These are phyloP conservation scores for Delitschia confertaspora DNA, from an alignment of 495 filamentous ascomycete genomes.

Conservation along the genomic window DNA sequence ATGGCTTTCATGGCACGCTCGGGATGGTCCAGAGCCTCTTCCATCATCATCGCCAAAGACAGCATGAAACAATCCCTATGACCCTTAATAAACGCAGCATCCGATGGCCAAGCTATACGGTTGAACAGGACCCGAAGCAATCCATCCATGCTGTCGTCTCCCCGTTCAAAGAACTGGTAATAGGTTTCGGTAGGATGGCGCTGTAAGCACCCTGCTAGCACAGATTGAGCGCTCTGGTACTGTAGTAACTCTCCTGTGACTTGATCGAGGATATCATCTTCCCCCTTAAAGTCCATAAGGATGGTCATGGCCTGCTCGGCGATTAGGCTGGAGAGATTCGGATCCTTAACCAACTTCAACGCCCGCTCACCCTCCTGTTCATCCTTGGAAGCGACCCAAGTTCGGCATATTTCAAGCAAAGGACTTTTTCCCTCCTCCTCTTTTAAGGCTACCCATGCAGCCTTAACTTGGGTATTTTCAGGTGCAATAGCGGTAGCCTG, in stretches of 20 bases:
- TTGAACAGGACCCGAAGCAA: constrained; percentile 51
- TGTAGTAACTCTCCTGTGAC: constrained; percentile 53
- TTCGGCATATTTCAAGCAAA: constrained; percentile 46
- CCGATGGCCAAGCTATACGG: constrained; percentile 47
- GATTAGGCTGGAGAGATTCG: constrained; percentile 44
- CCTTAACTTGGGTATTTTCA: constrained; percentile 45
- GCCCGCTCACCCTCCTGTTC: constrained; percentile 51
- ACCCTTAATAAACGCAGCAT: constrained; percentile 40
- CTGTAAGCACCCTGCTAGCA: constrained; percentile 44
- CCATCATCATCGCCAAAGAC: constrained; percentile 56
- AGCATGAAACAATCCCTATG: constrained; percentile 57
- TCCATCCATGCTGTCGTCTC: constrained; percentile 52
- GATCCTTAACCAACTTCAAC: constrained; percentile 45
- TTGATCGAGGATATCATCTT: constrained; percentile 44
- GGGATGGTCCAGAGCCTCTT: constrained; percentile 51
- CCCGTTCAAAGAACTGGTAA: constrained; percentile 49
- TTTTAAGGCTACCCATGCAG: constrained; percentile 43
- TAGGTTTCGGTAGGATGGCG: constrained; percentile 46
- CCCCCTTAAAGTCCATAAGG: constrained; percentile 39
- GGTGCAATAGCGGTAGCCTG: constrained; percentile 56
- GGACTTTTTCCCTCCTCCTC: constrained; percentile 43
- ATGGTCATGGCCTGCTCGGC: constrained; percentile 48
- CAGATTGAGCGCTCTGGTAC: constrained; percentile 46
- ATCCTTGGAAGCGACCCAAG: constrained; percentile 44
- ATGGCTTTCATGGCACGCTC: constrained; percentile 54